phyloP scores from a whole-genome alignment of 495 filamentous ascomycete genomes.

The Podospora pseudopauciseta region DNA sequence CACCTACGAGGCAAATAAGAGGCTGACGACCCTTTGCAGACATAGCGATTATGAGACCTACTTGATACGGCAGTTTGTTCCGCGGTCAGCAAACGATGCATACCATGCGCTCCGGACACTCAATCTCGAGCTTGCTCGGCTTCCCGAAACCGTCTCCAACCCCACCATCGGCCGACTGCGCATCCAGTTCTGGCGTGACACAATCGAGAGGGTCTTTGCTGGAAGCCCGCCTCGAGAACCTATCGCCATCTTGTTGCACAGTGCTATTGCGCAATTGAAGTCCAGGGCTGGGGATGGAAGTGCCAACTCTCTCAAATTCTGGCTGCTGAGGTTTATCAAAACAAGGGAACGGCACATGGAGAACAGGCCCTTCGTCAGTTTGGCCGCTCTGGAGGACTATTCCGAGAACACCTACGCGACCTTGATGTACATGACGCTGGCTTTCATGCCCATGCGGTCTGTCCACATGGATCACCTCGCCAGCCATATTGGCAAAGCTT shows the following conservation, averaged over 20 bases:
- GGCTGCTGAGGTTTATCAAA: conserved; percentile 73
- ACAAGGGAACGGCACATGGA: conserved; percentile 79
- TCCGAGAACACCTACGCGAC: conserved; percentile 92
- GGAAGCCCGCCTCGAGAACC: conserved; percentile 81
- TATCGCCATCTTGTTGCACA: conserved; percentile 75
- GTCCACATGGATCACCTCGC: conserved; percentile 89
- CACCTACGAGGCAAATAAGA: background rate
- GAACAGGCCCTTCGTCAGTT: conserved; percentile 71
- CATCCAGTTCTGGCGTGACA: conserved; percentile 91
- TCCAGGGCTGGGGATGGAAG: conserved; percentile 47
- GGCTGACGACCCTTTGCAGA: conserved; percentile 13
- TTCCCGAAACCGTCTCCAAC: conserved; percentile 82
- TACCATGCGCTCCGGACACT: conserved; percentile 90
- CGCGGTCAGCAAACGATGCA: conserved; percentile 63
- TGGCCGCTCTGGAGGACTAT: conserved; percentile 77
- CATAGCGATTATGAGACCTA: conserved; percentile 76
- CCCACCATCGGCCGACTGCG: conserved; percentile 79
- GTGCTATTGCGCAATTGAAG: conserved; percentile 61
- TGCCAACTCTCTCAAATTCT: conserved; percentile 67
- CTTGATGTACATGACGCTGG: conserved; percentile 84
- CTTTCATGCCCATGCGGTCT: conserved; percentile 68
- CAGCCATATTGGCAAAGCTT: conserved; percentile 90
- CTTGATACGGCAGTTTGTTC: conserved; percentile 80
- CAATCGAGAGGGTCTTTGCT: conserved; percentile 66
- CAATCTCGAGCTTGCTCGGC: conserved; percentile 83